phyloP scores from a whole-genome alignment of 129 eudicot species.

The Logfia minima region DNA sequence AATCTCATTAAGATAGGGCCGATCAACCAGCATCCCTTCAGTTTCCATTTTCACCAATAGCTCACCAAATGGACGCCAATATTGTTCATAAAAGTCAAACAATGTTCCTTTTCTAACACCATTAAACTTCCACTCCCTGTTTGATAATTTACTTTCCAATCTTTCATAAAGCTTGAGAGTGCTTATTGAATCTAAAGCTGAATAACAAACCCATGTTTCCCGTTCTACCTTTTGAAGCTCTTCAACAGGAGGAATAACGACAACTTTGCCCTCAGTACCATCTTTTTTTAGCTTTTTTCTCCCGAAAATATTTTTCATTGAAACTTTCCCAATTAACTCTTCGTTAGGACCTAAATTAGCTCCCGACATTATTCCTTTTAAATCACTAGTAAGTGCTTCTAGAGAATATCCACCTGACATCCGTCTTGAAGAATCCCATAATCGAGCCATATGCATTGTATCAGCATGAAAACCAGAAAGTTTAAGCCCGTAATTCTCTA shows the following conservation, averaged over 20 bases:
- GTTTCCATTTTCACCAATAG: slow-evolving; percentile 94
- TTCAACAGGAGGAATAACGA: slow-evolving; percentile 79
- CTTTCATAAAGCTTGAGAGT: slow-evolving; percentile 86
- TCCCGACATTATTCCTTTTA: slow-evolving; percentile 57
- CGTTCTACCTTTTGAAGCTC: slow-evolving; percentile 75
- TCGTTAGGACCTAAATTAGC: slow-evolving; percentile 55
- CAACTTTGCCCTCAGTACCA: slow-evolving; percentile 76
- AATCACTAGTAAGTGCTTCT: slow-evolving; percentile 83
- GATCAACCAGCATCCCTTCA: slow-evolving; percentile 87
- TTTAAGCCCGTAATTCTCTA: slow-evolving; percentile 81
- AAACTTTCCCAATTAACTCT: slow-evolving; percentile 72
- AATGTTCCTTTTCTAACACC: slow-evolving; percentile 62
- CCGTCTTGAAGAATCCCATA: slow-evolving; percentile 91
- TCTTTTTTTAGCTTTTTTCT: slow-evolving; percentile 69
- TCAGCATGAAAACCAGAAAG: slow-evolving; percentile 94
- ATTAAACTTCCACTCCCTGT: slow-evolving; percentile 58
- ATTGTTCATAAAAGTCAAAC: slow-evolving; percentile 65
- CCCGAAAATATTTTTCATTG: slow-evolving; percentile 90
- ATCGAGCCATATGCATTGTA: slow-evolving; percentile 99
- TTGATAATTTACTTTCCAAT: slow-evolving; percentile 52
- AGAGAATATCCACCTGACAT: slow-evolving; percentile 86
- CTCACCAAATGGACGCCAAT: slow-evolving; percentile 97
- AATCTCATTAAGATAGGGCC: slow-evolving; percentile 71
- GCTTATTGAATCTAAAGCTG: slow-evolving; percentile 85
- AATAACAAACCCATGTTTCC: slow-evolving; percentile 77